Base-by-base conservation (phyloP, 2,329 filamentous ascomycete genomes). In the Epichloe gansuensis region DNA sequence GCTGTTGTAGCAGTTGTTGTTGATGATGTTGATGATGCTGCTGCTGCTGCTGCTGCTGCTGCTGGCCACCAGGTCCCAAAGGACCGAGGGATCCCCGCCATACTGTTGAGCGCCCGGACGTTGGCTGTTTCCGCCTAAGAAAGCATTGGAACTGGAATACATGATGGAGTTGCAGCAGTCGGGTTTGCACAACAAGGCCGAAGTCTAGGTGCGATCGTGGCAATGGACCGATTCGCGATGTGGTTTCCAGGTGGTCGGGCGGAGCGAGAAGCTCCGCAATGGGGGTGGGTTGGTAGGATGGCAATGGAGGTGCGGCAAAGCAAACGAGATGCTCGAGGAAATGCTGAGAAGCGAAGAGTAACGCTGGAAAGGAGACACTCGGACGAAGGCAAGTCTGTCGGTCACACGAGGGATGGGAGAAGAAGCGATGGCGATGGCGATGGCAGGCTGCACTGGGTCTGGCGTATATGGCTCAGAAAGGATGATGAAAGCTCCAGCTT, bases 61-160 rank as follows among this genome's bases (percentile, higher is more conserved):
- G 56, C 52, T 55, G 56, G 76, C 56, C 75, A 72, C 64, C 71
- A 68, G 60, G 75, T 23, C 48, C 51, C 75, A 72, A 75, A 79
- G 64, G 78, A 81, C 63, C 79, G 42, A 52, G 2, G n/a, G n/a
- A 4, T 31, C 48, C 17, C 35, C 48, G 35, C 62, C 65, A 62
- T 65, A 67, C 54, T 69, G 82, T 58, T 76, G 76, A 58, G 80
- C 79, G 51, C 82, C 81, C 48, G 86, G 86, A 55, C 83, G 86
- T 67, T 85, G 81, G 74, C 77, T 85, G 66, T 84, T 88, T 68
- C 78, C 80, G 70, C 89, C 89, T 63, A 95, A 73, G 70, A 85
- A 96, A 58, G 87, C 84, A 75, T 87, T 94, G 60, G 88, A 87
- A 68, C 85, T 88, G 60, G 89, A 93, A 74, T 88, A 97, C 91